Evolutionary conservation across 208 protist species (phyloP).

Genomic region (Crithidia bombi): DNA sequence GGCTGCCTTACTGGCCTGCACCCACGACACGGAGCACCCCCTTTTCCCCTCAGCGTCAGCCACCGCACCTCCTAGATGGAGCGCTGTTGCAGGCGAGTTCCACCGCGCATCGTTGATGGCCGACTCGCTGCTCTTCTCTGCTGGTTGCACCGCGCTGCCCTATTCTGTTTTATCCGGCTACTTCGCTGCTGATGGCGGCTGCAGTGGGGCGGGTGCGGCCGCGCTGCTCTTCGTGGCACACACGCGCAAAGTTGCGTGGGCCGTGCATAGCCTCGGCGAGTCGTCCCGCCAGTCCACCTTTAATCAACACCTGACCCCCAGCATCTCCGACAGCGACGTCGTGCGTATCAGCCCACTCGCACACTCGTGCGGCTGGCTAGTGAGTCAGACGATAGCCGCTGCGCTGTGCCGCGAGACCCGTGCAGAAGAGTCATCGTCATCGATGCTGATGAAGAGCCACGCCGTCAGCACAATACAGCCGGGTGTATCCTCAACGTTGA

Average conservation of each 20-base stretch:
- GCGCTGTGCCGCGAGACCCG: no score
- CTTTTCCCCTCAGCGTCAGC: neutral
- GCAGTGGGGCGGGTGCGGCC: neutral
- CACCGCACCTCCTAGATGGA: neutral
- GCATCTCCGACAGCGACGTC: conserved; percentile 19
- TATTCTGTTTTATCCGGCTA: neutral
- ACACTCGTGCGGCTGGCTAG: conserved; percentile 18
- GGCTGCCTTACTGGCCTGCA: conserved; percentile 30
- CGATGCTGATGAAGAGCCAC: no score
- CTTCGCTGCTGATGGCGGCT: neutral
- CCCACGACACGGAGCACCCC: neutral
- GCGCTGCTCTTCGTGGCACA: conserved; percentile 38
- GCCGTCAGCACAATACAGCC: no score
- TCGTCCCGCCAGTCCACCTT: conserved; percentile 26
- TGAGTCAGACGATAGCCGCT: neutral
- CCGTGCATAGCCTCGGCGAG: conserved; percentile 33
- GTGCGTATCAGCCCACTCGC: conserved; percentile 26
- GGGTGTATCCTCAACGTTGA: no score
- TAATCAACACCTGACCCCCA: conserved; percentile 25
- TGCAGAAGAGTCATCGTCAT: no score
- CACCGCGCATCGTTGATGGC: conserved; percentile 8
- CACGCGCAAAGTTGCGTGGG: conserved; percentile 40
- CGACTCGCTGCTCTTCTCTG: conserved; percentile 26
- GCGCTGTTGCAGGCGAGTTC: conserved; percentile 17
- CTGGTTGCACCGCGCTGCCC: conserved; percentile 20